Conservation (phyloP, 352 stramenopile species). For the Pythium chondricola region DNA sequence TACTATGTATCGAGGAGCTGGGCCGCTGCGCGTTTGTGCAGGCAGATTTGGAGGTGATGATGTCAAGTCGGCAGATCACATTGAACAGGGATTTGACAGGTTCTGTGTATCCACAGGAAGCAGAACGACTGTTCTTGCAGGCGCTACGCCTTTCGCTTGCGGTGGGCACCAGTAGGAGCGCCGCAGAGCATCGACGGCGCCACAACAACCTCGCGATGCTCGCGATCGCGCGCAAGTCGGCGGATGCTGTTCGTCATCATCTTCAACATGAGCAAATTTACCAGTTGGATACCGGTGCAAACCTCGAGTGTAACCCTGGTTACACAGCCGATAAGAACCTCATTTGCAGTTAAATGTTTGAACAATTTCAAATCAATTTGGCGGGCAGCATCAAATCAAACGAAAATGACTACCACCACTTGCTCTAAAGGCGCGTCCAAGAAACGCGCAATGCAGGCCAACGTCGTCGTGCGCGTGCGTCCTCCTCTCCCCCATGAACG, state of each 20-base stretch:
- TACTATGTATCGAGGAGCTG: conserved; percentile 37
- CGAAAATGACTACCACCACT: no score
- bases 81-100: neutral
- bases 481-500: conserved; percentile 26
- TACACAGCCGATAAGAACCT: neutral
- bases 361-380: no score
- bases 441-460: conserved; percentile 24
- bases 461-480: conserved; percentile 37
- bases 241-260: conserved; percentile 7
- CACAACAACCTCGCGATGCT: conserved; percentile 64
- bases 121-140: conserved; percentile 36
- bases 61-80: neutral
- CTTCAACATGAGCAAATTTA: conserved; percentile 15
- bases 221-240: conserved; percentile 34
- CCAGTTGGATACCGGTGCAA: conserved; percentile 8
- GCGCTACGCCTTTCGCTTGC: conserved; percentile 23
- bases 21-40: conserved; percentile 53
- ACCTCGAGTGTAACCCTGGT: neutral
- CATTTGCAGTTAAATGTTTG: no score
- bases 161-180: no score
- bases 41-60: conserved; percentile 39
- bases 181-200: conserved; percentile 24
- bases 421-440: conserved; percentile 5
- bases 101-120: conserved; percentile 17
- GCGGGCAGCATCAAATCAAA: no score